Evolutionary conservation across 371 early-diverging fungal species (phyloP), one percentile per base, ranked within the genome.

Genomic region (Zopfochytrium polystomum): DNA sequence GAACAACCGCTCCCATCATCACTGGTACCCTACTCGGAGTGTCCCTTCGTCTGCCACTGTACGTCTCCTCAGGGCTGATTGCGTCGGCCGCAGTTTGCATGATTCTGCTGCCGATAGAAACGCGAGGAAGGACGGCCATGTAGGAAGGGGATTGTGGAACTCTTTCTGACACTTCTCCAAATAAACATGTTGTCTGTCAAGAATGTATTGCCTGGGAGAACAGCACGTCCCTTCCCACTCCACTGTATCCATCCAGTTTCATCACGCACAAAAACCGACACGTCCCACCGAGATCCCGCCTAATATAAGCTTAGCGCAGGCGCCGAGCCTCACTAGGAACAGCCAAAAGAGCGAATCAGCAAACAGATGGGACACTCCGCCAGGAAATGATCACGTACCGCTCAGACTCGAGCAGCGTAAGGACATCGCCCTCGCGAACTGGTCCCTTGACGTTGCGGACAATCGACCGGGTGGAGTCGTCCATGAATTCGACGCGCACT

Each of bases 381-480:
- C 11, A 38, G 38, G 38, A 38, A n/a, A n/a, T n/a, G 9, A n/a
- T n/a, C n/a, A n/a, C 58, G 22, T 18, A 57, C 58, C 97, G 95
- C 85, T 97, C 98, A 62, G 95, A 92, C 85, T 97, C 98, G 78
- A 96, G 87, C 58, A 96, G 89, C 80, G 93, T 90, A 68, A 96
- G 81, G 71, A 95, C 89, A 78, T 96, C 73, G 88, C 85, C 79
- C 79, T 95, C 96, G 73, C 94, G 91, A 70, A 97, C 96, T 74
- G 98, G 98, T 54, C 98, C 98, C 86, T 92, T 93, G 79, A 97
- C 98, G 85, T 97, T 97, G 79, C 98, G 93, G 84, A 97, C 92
- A 86, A 97, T 95, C 77, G 91, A 89, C 61, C 98, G 94, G 81
- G 80, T 76, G 72, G 86, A 77, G 72, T 95, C 95, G 80, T 95